phyloP scores from a whole-genome alignment of 768 basidiomycete species.

The Obba rivulosa region DNA sequence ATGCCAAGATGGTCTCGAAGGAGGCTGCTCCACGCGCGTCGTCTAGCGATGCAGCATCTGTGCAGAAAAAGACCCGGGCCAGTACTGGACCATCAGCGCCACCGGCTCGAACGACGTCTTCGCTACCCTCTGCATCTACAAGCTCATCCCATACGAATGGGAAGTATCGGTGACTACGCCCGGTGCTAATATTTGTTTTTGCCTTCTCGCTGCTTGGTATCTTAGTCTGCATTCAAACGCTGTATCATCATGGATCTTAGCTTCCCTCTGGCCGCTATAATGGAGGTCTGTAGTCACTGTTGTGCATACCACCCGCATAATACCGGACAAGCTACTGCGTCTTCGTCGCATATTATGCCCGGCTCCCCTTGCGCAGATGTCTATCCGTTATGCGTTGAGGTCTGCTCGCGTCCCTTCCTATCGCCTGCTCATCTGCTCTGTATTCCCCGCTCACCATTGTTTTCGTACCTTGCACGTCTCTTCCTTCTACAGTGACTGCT shows the following conservation, averaged over 20 bases:
- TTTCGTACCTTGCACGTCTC: slow-evolving; percentile 13
- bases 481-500: neutral
- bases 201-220: neutral
- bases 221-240: neutral
- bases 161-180: slow-evolving; percentile 17
- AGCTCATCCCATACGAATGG: slow-evolving; percentile 20
- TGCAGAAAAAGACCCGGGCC: slow-evolving; percentile 23
- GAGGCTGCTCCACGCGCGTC: slow-evolving; percentile 33
- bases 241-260: slow-evolving; percentile 6
- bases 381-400: neutral
- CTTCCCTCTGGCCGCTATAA: slow-evolving; percentile 3
- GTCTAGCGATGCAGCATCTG: slow-evolving; percentile 20
- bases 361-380: no score
- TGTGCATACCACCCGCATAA: neutral
- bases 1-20: slow-evolving; percentile 93
- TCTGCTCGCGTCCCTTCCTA: slow-evolving; percentile 2
- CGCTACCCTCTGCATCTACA: slow-evolving; percentile 15
- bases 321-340: no score
- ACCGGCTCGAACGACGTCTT: slow-evolving; percentile 8
- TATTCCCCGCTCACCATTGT: slow-evolving; percentile 8
- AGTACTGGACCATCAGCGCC: slow-evolving; percentile 12
- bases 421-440: slow-evolving; percentile 5
- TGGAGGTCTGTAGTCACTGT: neutral
- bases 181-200: neutral
- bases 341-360: no score